phyloP scores from a whole-genome alignment of 192 early-diverging fungal species.

The Coemansia sp. region DNA sequence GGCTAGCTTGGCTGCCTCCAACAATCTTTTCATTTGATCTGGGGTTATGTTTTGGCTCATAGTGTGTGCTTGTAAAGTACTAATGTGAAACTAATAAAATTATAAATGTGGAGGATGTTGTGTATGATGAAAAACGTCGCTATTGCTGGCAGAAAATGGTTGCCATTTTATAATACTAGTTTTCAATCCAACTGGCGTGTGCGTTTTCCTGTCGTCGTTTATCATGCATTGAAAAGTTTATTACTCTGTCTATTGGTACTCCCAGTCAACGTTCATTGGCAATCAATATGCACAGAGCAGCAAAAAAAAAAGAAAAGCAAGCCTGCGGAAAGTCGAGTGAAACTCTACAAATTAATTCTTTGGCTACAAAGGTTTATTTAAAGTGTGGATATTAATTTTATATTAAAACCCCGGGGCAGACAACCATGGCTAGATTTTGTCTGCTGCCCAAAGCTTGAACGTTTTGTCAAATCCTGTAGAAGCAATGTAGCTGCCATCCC shows the following conservation, averaged over 20 bases:
- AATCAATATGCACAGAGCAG: background rate
- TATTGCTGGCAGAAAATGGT: background rate
- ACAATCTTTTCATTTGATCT: background rate
- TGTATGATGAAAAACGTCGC: background rate
- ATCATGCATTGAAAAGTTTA: too few species aligned
- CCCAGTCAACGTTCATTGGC: background rate
- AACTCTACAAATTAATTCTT: background rate
- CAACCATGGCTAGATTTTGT: slow-evolving; percentile 25
- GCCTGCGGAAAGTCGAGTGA: background rate
- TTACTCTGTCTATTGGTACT: background rate
- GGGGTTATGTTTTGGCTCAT: too few species aligned
- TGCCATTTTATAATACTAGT: background rate
- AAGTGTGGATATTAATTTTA: background rate
- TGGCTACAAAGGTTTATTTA: background rate
- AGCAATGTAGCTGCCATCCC: slow-evolving; percentile 80
- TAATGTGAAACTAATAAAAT: too few species aligned
- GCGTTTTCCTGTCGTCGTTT: background rate
- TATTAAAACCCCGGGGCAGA: background rate
- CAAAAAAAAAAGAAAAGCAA: background rate
- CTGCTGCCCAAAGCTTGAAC: slow-evolving; percentile 85
- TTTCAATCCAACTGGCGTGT: background rate
- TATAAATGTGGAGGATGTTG: background rate
- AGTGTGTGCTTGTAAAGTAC: too few species aligned
- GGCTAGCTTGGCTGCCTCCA: background rate
- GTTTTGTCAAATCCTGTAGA: slow-evolving; percentile 91